Evolutionary conservation across 2,329 filamentous ascomycete genomes (phyloP).

Genomic region (Fusarium mundagurra): DNA sequence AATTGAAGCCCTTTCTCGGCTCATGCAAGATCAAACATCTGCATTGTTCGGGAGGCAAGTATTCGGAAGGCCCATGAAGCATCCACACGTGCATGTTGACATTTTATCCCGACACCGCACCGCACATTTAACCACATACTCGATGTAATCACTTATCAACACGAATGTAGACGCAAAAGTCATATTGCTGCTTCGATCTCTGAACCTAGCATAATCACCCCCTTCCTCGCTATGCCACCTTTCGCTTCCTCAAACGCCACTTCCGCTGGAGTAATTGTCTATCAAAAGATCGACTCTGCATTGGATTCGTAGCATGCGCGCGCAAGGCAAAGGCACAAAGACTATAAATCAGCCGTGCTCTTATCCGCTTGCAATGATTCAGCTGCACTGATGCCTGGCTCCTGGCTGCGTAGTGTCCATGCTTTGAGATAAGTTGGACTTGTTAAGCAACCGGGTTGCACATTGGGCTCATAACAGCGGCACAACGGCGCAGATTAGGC

Average conservation of each 20-base stretch:
- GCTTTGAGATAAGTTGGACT: constrained; percentile 9
- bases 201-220: constrained; percentile 16
- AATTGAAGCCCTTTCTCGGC: background rate
- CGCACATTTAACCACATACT: background rate
- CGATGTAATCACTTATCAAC: background rate
- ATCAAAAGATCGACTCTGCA: constrained; percentile 15
- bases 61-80: background rate
- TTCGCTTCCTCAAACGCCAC: background rate
- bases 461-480: constrained; percentile 5
- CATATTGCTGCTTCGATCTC: constrained; percentile 6
- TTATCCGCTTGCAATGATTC: constrained; percentile 4
- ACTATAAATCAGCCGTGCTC: background rate
- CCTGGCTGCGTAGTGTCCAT: constrained; percentile 17
- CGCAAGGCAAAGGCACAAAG: background rate
- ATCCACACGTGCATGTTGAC: background rate
- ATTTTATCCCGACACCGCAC: background rate
- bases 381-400: background rate
- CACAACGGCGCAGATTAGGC: constrained; percentile 12
- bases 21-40: background rate
- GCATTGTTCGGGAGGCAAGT: background rate
- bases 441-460: background rate
- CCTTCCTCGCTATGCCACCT: background rate
- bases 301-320: constrained; percentile 10
- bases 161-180: background rate
- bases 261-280: constrained; percentile 3